Evolutionary conservation across 2,329 filamentous ascomycete genomes (phyloP), one percentile per base, ranked within the genome.

Genomic region (Aspergillus sergii): DNA sequence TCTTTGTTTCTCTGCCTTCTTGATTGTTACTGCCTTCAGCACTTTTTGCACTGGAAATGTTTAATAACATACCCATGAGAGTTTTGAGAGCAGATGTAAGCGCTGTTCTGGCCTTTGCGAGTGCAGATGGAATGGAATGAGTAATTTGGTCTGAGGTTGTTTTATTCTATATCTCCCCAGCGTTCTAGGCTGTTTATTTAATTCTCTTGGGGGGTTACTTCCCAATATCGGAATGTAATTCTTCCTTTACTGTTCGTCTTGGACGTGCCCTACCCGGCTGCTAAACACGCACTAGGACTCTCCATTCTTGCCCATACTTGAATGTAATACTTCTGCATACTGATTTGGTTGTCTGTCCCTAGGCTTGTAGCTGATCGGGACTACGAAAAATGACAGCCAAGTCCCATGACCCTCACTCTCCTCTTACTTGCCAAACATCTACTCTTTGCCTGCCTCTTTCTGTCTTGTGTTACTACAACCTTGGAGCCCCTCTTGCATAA

Each of bases 31-130:
- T 60, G 61, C 60, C 63, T 63, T 66, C 61, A 61, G 64, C 62
- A 65, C 62, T 66, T 71, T 61, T 66, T 66, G 63, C 66, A 62
- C 66, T 64, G 65, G 59, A 69, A 62, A 65, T 66, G 63, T 69
- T 61, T 60, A 65, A 66, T 65, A 59, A 70, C 71, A 72, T 72
- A 71, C 69, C 69, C 71, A 68, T 71, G 64, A 68, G 64, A 69
- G 67, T 72, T 72, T 69, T 70, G 66, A 69, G 60, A 65, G 65
- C 62, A 61, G 67, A 64, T 62, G 56, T 64, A 54, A 63, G 64
- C 60, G 60, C 59, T 45, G 45, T 59, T 45, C 56, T 59, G 58
- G 43, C 51, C 57, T 64, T 64, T 69, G 56, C 61, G 59, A 61
- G 57, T 64, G 66, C 67, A 64, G 60, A 61, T 64, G 67, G 64